Percentiles rank a stretch among this genome's conserved stretches.
Conservation (phyloP, 2,329 filamentous ascomycete species). For the Fusarium sp. region DNA sequence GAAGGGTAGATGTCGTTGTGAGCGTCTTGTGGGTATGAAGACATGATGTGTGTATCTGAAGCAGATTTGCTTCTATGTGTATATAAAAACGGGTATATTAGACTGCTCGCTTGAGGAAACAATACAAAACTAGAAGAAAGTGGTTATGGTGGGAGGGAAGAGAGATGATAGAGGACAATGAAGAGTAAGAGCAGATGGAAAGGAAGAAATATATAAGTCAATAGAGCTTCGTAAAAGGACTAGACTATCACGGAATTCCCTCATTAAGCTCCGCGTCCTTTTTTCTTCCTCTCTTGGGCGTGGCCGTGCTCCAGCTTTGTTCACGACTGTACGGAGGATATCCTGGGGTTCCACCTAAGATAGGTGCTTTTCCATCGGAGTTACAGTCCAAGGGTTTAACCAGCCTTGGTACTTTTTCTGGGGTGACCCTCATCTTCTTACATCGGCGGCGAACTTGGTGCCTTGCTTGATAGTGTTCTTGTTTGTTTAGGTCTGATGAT, state of each 20-base stretch:
- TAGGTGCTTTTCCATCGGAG: slow-evolving; percentile 14
- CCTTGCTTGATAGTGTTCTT: slow-evolving; percentile 8
- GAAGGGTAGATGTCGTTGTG: slow-evolving; percentile 43
- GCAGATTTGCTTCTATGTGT: background rate
- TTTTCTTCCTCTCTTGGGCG: background rate
- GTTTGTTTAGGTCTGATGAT: background rate
- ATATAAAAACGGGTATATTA: background rate
- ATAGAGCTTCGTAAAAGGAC: slow-evolving; percentile 13
- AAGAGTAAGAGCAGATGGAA: slow-evolving; percentile 17
- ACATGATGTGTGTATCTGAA: slow-evolving; percentile 31
- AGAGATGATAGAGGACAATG: slow-evolving; percentile 3
- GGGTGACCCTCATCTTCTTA: slow-evolving; percentile 26
- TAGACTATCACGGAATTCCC: slow-evolving; percentile 36
- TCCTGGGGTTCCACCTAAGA: slow-evolving; percentile 29
- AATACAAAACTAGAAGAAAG: background rate
- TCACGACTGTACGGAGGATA: background rate
- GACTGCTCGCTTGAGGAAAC: slow-evolving; percentile 10
- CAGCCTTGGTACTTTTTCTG: slow-evolving; percentile 29
- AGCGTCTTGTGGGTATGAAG: slow-evolving; percentile 30
- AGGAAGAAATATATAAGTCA: slow-evolving; percentile 36
- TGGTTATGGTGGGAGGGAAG: background rate
- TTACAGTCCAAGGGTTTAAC: slow-evolving; percentile 6
- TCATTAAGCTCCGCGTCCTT: slow-evolving; percentile 34
- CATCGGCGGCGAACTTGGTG: slow-evolving; percentile 28
- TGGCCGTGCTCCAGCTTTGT: slow-evolving; percentile 7